Conservation (phyloP, 2,329 filamentous ascomycete genomes). For the Ilyonectria robusta region DNA sequence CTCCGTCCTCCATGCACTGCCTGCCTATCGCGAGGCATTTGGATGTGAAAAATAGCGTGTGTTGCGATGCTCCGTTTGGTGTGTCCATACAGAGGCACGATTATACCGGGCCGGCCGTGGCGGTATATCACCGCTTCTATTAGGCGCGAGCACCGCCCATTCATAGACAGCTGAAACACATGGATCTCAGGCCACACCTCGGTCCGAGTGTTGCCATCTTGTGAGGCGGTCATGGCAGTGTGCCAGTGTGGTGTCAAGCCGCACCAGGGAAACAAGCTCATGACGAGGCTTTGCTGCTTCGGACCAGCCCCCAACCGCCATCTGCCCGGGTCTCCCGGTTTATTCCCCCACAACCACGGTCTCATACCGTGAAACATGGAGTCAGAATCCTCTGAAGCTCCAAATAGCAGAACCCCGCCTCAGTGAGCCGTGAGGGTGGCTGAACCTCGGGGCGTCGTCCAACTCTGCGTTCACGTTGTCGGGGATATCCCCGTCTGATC, state of each 20-base stretch:
- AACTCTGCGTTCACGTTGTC: constrained; percentile 27
- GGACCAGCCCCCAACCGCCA: constrained; percentile 20
- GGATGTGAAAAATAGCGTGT: constrained; percentile 14
- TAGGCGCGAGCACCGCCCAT: constrained; percentile 22
- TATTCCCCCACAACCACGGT: constrained; percentile 26
- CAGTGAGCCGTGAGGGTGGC: constrained; percentile 10
- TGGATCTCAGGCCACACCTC: constrained; percentile 37
- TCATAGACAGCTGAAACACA: constrained; percentile 25
- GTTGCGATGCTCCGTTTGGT: constrained; percentile 19
- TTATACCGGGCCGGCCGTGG: constrained; percentile 28
- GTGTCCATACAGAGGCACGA: constrained; percentile 20
- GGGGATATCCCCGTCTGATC: constrained; percentile 32
- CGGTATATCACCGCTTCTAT: constrained; percentile 27
- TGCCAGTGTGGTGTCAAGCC: constrained; percentile 27
- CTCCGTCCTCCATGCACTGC: constrained; percentile 22
- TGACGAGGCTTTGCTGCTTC: constrained; percentile 30
- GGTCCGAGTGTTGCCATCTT: constrained; percentile 32
- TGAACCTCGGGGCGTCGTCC: constrained; percentile 36
- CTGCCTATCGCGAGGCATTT: constrained; percentile 24
- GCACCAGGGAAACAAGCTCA: constrained; percentile 18
- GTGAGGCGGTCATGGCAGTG: constrained; percentile 22
- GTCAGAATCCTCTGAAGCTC: constrained; percentile 31
- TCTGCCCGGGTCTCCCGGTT: constrained; percentile 33
- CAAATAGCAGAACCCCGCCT: constrained; percentile 26
- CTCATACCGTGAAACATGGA: constrained; percentile 34